These are phyloP conservation scores for Dryadomyces quercus-mongolicae DNA, from an alignment of 2,329 filamentous ascomycete genomes.

Conservation along the genomic window DNA sequence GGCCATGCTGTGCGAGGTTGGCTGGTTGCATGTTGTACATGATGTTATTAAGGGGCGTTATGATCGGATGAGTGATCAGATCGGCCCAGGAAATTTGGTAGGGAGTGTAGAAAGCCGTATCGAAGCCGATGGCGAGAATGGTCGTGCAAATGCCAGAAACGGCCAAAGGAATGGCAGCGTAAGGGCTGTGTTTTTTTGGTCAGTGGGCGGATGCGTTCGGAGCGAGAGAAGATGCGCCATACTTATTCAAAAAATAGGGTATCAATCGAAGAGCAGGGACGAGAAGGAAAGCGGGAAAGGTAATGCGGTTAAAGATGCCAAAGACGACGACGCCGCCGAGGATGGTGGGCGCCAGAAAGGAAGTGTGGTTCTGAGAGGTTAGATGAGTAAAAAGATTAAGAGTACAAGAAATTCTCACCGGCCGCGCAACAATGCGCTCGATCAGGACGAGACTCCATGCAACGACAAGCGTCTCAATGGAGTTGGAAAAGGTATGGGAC, in stretches of 20 bases:
- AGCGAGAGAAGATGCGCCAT: constrained; percentile 19
- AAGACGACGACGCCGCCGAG: constrained; percentile 74
- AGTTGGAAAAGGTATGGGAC: constrained; percentile 97
- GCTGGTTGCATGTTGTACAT: constrained; percentile 58
- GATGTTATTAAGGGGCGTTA: constrained; percentile 70
- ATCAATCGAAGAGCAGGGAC: constrained; percentile 74
- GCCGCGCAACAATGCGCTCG: constrained; percentile 62
- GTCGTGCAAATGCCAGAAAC: constrained; percentile 55
- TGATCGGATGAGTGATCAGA: constrained; percentile 51
- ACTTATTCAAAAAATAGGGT: constrained; percentile 77
- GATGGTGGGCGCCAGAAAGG: constrained; percentile 63
- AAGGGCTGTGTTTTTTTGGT: constrained; percentile 30
- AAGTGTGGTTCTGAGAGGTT: constrained; percentile 45
- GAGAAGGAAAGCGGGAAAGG: constrained; percentile 84
- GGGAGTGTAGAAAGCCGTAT: constrained; percentile 71
- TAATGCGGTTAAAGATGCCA: constrained; percentile 92
- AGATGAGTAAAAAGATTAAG: constrained; percentile 17
- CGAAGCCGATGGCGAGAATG: constrained; percentile 62
- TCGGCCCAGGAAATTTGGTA: constrained; percentile 52
- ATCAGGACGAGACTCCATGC: constrained; percentile 90
- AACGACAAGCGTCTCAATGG: constrained; percentile 84
- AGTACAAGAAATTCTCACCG: constrained; percentile 5
- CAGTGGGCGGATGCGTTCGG: neutral
- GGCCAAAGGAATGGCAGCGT: constrained; percentile 50
- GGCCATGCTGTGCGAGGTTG: constrained; percentile 63